Evolutionary conservation across 2,329 filamentous ascomycete species (phyloP).

Genomic region (Fusarium oxysporum): DNA sequence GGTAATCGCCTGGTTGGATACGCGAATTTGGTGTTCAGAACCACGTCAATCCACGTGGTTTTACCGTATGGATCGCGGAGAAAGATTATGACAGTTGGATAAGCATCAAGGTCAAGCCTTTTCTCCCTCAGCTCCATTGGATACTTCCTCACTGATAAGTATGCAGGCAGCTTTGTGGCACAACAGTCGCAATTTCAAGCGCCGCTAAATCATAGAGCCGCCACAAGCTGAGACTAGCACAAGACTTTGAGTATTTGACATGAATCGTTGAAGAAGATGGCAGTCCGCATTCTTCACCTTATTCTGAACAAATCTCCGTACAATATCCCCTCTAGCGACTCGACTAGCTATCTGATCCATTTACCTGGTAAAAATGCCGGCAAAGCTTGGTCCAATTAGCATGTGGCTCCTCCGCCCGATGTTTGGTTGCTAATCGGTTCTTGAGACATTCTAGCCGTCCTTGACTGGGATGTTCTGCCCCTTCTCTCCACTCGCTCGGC

Average conservation of each 20-base stretch:
- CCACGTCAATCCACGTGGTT: conserved; percentile 16
- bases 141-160: neutral
- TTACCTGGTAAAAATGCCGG: conserved; percentile 33
- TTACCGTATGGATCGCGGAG: neutral
- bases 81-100: neutral
- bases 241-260: neutral
- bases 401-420: conserved; percentile 25
- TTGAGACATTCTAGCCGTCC: conserved; percentile 46
- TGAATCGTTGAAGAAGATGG: neutral
- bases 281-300: conserved; percentile 13
- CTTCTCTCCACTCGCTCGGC: conserved; percentile 36
- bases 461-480: conserved; percentile 33
- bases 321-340: neutral
- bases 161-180: conserved; percentile 4
- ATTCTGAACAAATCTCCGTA: conserved; percentile 8
- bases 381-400: conserved; percentile 26
- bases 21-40: conserved; percentile 6
- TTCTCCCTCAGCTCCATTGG: neutral
- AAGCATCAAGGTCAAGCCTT: neutral
- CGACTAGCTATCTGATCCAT: conserved; percentile 1
- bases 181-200: conserved; percentile 7
- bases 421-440: conserved; percentile 43
- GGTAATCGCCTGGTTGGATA: neutral
- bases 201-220: neutral
- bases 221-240: conserved; percentile 8